Conservation (phyloP, 1,139 yeast genomes). For the Waltiozyma sp. region DNA sequence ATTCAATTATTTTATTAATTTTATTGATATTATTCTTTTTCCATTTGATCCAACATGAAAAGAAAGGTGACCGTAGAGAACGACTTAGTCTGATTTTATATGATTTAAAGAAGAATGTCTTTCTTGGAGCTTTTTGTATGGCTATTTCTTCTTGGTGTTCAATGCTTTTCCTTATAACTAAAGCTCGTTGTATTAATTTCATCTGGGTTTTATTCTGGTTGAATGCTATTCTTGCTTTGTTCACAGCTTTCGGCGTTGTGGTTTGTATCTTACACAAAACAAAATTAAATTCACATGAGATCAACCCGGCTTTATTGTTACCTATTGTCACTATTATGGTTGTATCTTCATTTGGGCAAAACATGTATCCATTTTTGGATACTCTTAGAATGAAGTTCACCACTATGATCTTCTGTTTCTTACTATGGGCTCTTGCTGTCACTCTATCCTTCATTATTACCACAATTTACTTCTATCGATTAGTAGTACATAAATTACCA, state of each 20-base stretch:
- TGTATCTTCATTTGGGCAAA: conserved; percentile 53
- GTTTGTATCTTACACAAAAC: conserved; percentile 34
- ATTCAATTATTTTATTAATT: conserved; percentile 35
- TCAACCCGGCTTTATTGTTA: conserved; percentile 29
- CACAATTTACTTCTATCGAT: conserved; percentile 46
- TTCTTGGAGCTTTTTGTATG: conserved; percentile 74
- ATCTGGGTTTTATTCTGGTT: conserved; percentile 64
- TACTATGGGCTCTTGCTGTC: conserved; percentile 63
- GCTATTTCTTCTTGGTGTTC: conserved; percentile 58
- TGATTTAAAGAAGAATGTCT: conserved; percentile 42
- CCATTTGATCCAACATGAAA: conserved; percentile 28
- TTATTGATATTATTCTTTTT: conserved; percentile 25
- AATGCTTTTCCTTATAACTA: conserved; percentile 26
- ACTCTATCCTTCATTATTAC: conserved; percentile 46
- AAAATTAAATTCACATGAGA: conserved; percentile 16
- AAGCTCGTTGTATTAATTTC: conserved; percentile 29
- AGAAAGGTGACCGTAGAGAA: conserved; percentile 23
- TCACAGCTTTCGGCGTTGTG: conserved; percentile 45
- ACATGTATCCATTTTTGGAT: conserved; percentile 32
- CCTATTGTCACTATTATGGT: conserved; percentile 76
- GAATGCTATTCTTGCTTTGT: conserved; percentile 38
- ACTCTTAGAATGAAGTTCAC: conserved; percentile 30
- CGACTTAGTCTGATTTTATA: conserved; percentile 21
- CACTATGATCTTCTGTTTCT: conserved; percentile 41
- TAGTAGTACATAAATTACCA: conserved; percentile 53